phyloP scores from a whole-genome alignment of 176 grass and related monocot genomes.

The Oryza glumipatula region DNA sequence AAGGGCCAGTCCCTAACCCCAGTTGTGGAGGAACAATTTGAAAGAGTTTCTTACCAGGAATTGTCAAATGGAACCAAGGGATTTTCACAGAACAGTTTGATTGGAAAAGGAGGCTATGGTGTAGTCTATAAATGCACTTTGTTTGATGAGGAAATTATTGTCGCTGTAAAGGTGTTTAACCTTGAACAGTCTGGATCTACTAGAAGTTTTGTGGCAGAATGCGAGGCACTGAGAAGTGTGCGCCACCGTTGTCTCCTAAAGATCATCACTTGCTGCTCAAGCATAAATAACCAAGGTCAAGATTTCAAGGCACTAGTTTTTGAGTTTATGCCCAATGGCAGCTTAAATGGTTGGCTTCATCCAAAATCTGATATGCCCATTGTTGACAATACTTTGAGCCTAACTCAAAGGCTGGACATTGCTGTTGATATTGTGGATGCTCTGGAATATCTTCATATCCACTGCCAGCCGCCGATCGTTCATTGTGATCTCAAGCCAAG shows the following conservation, averaged over 20 bases:
- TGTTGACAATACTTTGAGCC: background rate
- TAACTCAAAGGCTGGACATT: constrained; percentile 27
- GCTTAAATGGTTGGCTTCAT: constrained; percentile 45
- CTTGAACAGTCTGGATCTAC: background rate
- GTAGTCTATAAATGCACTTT: constrained; percentile 38
- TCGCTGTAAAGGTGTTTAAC: constrained; percentile 47
- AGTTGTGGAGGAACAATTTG: background rate
- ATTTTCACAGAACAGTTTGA: constrained; percentile 28
- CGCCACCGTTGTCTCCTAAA: constrained; percentile 44
- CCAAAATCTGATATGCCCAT: background rate
- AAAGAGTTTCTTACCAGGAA: constrained; percentile 29
- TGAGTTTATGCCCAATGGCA: constrained; percentile 40
- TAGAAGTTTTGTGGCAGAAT: constrained; percentile 45
- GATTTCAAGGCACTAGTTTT: constrained; percentile 52
- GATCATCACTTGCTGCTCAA: constrained; percentile 47
- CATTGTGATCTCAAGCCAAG: constrained; percentile 73
- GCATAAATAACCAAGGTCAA: constrained; percentile 30
- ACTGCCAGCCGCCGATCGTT: constrained; percentile 33
- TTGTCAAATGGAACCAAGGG: constrained; percentile 25
- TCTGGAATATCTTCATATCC: constrained; percentile 42
- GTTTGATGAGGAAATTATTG: background rate
- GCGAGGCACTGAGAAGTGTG: constrained; percentile 26
- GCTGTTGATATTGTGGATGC: constrained; percentile 29
- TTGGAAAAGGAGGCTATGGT: constrained; percentile 33
- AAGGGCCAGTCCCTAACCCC: background rate